Evolutionary conservation across 768 basidiomycete genomes (phyloP).

Genomic region (Cubamyces lactineus): DNA sequence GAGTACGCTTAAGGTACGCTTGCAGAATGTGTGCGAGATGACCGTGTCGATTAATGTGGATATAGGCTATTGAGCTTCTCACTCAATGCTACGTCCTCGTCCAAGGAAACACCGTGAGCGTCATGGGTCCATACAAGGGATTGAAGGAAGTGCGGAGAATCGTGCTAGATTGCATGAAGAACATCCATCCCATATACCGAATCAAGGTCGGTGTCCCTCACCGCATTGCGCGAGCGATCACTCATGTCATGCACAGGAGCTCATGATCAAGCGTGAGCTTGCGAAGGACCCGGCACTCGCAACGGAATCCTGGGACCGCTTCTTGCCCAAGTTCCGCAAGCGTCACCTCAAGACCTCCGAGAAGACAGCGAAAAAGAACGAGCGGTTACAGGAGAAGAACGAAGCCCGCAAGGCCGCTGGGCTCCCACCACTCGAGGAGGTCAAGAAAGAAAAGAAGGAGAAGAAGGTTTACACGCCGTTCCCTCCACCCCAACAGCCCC

Average conservation of each 20-base stretch:
- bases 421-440: slow-evolving; percentile 43
- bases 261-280: slow-evolving; percentile 97
- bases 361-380: slow-evolving; percentile 91
- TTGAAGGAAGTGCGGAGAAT: slow-evolving; percentile 96
- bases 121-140: slow-evolving; percentile 95
- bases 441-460: slow-evolving; percentile 52
- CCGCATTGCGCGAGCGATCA: not conserved
- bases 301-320: slow-evolving; percentile 94
- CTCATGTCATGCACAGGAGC: slow-evolving; percentile 53
- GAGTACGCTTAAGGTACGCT: slow-evolving; percentile 88
- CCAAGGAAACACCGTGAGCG: slow-evolving; percentile 97
- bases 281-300: slow-evolving; percentile 98
- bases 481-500: slow-evolving; percentile 91
- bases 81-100: slow-evolving; percentile 98
- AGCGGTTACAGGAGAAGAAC: slow-evolving; percentile 59
- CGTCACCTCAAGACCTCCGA: slow-evolving; percentile 91
- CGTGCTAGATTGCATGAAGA: slow-evolving; percentile 99
- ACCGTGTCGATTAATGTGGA: not conserved
- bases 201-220: slow-evolving; percentile 69
- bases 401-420: slow-evolving; percentile 72
- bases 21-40: not conserved
- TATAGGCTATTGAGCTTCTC: slow-evolving; percentile 92
- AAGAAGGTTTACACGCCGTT: slow-evolving; percentile 99
- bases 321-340: slow-evolving; percentile 95
- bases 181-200: slow-evolving; percentile 98